phyloP scores from a whole-genome alignment of 306 rosid species.

The Medicago ruthenica region DNA sequence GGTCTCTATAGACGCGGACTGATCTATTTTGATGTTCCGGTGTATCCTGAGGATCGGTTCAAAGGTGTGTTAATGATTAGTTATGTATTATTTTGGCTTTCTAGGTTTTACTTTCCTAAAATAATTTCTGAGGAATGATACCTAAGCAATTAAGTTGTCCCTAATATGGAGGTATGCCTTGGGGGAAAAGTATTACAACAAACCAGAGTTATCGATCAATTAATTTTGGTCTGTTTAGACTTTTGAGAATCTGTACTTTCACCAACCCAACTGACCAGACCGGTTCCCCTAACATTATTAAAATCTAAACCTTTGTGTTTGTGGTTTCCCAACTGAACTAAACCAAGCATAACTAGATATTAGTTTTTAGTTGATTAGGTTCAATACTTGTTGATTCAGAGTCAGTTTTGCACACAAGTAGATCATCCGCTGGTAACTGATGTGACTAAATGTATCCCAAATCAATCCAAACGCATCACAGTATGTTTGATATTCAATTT shows the following conservation, averaged over 20 bases:
- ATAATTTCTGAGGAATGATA: conserved; percentile 1
- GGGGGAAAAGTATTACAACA: conserved; percentile 6
- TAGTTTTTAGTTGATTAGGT: conserved; percentile 13
- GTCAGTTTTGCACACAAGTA: conserved; percentile 23
- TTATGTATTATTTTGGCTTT: conserved; percentile 20
- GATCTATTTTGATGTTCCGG: conserved; percentile 95
- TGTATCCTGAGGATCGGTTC: conserved; percentile 90
- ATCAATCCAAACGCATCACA: neutral
- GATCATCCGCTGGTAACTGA: neutral
- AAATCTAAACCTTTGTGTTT: neutral
- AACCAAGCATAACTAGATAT: neutral
- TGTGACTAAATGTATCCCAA: neutral
- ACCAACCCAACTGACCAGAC: neutral
- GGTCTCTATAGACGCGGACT: conserved; percentile 85
- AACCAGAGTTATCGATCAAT: conserved; percentile 19
- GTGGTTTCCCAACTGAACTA: conserved; percentile 2
- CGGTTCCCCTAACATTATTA: conserved; percentile 16
- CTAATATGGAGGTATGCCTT: conserved; percentile 31
- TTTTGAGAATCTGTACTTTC: conserved; percentile 20
- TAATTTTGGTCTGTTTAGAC: conserved; percentile 21
- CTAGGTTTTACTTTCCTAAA: conserved; percentile 23
- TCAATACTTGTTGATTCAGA: conserved; percentile 17
- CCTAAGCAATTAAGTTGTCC: conserved; percentile 17
- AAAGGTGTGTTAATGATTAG: conserved; percentile 61
- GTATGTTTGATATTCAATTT: conserved; percentile 17